These are phyloP conservation scores for Sambucus nigra DNA, from an alignment of 129 eudicot species.

Conservation along the genomic window DNA sequence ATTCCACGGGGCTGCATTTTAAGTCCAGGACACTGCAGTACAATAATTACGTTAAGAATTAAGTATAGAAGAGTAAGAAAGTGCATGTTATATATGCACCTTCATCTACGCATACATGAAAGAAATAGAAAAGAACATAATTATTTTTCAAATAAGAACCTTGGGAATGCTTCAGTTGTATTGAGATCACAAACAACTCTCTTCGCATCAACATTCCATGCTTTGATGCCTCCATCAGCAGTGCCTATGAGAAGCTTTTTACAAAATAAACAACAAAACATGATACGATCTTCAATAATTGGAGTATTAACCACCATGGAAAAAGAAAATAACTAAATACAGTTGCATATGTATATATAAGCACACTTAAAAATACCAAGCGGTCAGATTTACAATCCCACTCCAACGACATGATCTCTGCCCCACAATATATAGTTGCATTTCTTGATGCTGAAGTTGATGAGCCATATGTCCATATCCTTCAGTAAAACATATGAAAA, in stretches of 20 bases:
- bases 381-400: conserved; percentile 99
- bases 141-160: conserved; percentile 38
- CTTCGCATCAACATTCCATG: conserved; percentile 98
- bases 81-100: neutral
- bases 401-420: conserved; percentile 93
- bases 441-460: conserved; percentile 79
- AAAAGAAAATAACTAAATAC: neutral
- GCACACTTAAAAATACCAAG: conserved; percentile 39
- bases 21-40: conserved; percentile 75
- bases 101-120: neutral
- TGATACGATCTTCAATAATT: conserved; percentile 21
- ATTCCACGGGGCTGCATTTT: conserved; percentile 98
- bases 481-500: conserved; percentile 20
- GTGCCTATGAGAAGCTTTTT: conserved; percentile 98
- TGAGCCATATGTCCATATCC: conserved; percentile 96
- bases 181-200: conserved; percentile 94
- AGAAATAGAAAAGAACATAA: too few relatives aligned
- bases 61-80: conserved; percentile 12
- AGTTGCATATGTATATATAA: neutral
- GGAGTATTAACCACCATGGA: conserved; percentile 16
- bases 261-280: conserved; percentile 42
- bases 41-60: conserved; percentile 5
- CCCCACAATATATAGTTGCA: conserved; percentile 97
- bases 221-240: conserved; percentile 98
- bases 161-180: conserved; percentile 62